phyloP scores from a whole-genome alignment of 1,284 basidiomycete species.

The Athelia psychrophila region DNA sequence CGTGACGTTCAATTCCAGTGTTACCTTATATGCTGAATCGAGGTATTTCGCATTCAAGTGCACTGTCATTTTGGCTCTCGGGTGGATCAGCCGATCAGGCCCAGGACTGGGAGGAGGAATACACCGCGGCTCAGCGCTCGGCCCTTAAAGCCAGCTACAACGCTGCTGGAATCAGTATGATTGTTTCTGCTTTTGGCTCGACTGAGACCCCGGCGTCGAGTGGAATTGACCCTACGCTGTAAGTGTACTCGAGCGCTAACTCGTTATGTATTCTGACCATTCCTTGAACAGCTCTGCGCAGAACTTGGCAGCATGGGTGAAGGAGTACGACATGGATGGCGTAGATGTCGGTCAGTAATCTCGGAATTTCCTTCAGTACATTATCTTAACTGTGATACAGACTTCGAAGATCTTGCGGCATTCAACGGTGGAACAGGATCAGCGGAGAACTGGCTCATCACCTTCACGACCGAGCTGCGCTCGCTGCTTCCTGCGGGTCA shows the following conservation, averaged over 20 bases:
- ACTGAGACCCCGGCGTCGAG: constrained; percentile 6
- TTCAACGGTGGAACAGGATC: constrained; percentile 21
- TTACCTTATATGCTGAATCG: neutral
- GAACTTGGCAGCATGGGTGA: constrained; percentile 16
- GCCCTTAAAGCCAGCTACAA: constrained; percentile 11
- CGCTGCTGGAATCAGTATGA: constrained; percentile 14
- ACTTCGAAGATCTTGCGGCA: constrained; percentile 26
- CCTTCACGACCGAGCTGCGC: constrained; percentile 21
- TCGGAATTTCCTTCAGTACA: too few relatives aligned
- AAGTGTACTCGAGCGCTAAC: too few relatives aligned
- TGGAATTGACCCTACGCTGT: constrained; percentile 15
- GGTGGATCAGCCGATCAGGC: constrained; percentile 12
- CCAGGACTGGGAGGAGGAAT: constrained; percentile 10
- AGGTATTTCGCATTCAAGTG: neutral
- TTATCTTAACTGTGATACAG: constrained; percentile 5
- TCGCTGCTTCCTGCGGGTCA: constrained; percentile 13
- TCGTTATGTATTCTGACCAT: too few relatives aligned
- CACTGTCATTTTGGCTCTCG: constrained; percentile 19
- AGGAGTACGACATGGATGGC: constrained; percentile 27
- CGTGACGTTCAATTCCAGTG: neutral
- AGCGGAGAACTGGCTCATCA: constrained; percentile 18
- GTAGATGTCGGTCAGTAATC: constrained; percentile 18
- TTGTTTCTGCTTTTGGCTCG: constrained; percentile 21
- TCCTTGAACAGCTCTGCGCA: constrained; percentile 6
- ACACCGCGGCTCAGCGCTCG: constrained; percentile 18